Conservation (phyloP, 495 filamentous ascomycete species). For the Penicillium herquei region DNA sequence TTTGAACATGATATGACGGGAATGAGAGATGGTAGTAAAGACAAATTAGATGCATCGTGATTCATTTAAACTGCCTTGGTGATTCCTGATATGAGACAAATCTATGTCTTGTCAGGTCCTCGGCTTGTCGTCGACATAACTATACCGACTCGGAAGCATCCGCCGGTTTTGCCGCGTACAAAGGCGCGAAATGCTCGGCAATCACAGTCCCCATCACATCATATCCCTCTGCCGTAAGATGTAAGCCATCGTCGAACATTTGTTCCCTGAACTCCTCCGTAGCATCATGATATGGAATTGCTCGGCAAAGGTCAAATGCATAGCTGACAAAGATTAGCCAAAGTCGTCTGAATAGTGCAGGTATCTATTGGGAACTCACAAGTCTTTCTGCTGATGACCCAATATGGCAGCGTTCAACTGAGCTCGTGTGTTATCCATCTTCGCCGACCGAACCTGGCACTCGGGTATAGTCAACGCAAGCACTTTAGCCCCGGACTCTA, state of each 20-base stretch:
- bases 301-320: conserved; percentile 51
- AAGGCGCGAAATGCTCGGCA: conserved; percentile 42
- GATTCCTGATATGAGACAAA: no score
- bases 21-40: no score
- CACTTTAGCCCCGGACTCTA: conserved; percentile 48
- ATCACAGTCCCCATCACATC: conserved; percentile 52
- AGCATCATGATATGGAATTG: conserved; percentile 54
- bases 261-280: conserved; percentile 34
- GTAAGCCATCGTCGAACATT: conserved; percentile 62
- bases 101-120: no score
- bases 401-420: conserved; percentile 54
- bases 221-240: conserved; percentile 59
- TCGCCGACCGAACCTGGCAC: conserved; percentile 23
- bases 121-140: no score
- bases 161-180: conserved; percentile 20
- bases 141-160: neutral
- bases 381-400: conserved; percentile 39
- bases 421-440: conserved; percentile 37
- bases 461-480: conserved; percentile 63
- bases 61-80: no score
- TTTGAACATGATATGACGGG: no score
- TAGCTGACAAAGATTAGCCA: conserved; percentile 22
- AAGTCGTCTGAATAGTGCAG: neutral
- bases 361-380: conserved; percentile 35
- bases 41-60: no score